A percentile compares a stretch with the other conserved stretches of the same genome.
Evolutionary conservation across 2,329 filamentous ascomycete species (phyloP).

Genomic region (Trichophyton benhamiae): DNA sequence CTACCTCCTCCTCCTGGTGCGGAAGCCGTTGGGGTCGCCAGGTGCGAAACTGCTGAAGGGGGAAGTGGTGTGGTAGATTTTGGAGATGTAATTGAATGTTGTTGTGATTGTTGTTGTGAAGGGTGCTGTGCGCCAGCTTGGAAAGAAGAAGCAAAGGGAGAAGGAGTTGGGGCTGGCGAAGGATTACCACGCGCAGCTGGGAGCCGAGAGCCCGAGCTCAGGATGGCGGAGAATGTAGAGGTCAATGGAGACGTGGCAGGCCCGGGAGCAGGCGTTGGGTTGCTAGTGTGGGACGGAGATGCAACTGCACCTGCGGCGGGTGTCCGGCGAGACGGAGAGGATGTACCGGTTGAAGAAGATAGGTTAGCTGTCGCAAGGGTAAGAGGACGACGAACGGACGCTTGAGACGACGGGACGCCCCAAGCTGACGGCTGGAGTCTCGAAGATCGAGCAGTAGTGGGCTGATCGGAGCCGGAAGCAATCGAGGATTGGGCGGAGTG

Average conservation of each 20-base stretch:
- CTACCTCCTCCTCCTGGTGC: conserved; percentile 40
- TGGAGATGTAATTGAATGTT: conserved; percentile 44
- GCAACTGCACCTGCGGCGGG: conserved; percentile 14
- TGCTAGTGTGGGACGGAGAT: conserved; percentile 37
- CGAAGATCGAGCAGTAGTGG: conserved; percentile 33
- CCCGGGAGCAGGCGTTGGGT: conserved; percentile 35
- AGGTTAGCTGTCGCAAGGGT: conserved; percentile 44
- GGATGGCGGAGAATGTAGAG: conserved; percentile 42
- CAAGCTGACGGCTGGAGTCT: conserved; percentile 44
- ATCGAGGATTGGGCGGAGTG: conserved; percentile 41
- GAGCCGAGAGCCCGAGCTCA: conserved; percentile 39
- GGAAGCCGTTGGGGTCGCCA: conserved; percentile 45
- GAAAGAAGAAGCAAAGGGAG: conserved; percentile 41
- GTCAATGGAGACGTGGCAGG: conserved; percentile 40
- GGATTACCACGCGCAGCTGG: conserved; percentile 40
- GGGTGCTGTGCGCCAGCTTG: conserved; percentile 42
- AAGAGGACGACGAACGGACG: conserved; percentile 43
- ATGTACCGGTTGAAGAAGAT: conserved; percentile 29
- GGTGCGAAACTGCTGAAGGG: conserved; percentile 42
- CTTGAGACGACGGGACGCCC: conserved; percentile 44
- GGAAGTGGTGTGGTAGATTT: conserved; percentile 43
- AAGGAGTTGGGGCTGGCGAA: conserved; percentile 43
- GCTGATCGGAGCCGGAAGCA: conserved; percentile 40
- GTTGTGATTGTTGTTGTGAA: conserved; percentile 32
- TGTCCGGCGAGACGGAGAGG: conserved; percentile 33